Percentiles rank a stretch among this genome's conserved stretches.
These are phyloP conservation scores for maize (Zea mays) DNA, from an alignment of 176 grass and related monocot species.

Conservation along the genomic window DNA sequence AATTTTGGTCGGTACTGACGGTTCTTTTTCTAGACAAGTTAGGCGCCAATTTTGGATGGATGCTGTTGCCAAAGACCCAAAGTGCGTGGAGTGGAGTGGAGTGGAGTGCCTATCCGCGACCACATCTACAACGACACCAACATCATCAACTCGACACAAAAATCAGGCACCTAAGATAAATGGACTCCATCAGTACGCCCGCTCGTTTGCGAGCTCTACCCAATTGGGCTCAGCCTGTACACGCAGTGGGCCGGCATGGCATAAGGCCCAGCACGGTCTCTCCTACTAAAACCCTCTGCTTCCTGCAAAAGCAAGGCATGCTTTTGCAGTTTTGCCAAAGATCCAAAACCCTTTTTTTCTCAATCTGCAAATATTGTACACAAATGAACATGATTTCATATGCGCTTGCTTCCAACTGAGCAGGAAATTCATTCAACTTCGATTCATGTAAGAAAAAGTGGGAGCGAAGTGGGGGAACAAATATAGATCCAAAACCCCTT, in stretches of 20 bases:
- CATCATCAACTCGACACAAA: constrained; percentile 27
- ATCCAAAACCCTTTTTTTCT: too few relatives aligned
- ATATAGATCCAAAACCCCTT: background rate
- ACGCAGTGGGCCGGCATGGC: background rate
- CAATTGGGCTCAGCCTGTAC: background rate
- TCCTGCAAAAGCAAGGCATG: background rate
- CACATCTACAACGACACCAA: constrained; percentile 63
- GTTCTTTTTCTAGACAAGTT: background rate
- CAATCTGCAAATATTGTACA: too few relatives aligned
- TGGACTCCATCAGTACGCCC: background rate
- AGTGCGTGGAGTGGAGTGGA: too few relatives aligned
- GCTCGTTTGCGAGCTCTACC: too few relatives aligned
- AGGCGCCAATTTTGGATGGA: background rate
- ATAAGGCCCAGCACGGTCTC: background rate
- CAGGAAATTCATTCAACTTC: too few relatives aligned
- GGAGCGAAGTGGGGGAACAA: background rate
- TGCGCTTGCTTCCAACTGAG: too few relatives aligned
- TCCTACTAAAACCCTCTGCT: background rate
- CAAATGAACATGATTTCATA: too few relatives aligned
- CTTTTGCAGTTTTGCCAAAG: too few relatives aligned
- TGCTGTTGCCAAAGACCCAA: too few relatives aligned
- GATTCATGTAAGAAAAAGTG: too few relatives aligned
- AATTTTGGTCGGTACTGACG: too few relatives aligned
- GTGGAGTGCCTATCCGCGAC: background rate
- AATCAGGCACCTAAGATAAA: background rate